A percentile compares a stretch with the other conserved stretches of the same genome.
Conservation (phyloP, 2,329 filamentous ascomycete species). For the Colletotrichum gigasporum region DNA sequence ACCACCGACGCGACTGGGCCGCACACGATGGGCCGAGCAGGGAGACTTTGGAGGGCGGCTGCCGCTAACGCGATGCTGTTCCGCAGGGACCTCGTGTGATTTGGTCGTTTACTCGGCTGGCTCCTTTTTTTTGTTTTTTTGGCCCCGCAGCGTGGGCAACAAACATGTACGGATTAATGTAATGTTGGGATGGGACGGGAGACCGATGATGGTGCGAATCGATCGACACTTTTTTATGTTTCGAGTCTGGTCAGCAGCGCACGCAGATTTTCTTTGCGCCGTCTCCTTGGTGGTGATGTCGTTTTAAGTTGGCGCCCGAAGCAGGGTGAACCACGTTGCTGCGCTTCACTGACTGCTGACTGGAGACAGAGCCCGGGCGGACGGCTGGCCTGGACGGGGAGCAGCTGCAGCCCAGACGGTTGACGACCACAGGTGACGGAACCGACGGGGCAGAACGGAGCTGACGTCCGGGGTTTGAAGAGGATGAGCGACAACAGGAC, state of each 20-base stretch:
- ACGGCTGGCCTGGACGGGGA: not conserved
- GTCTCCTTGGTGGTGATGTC: not conserved
- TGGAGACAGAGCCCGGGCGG: not conserved
- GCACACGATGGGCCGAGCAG: not conserved
- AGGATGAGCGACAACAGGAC: not conserved
- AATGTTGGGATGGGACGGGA: not conserved
- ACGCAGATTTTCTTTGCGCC: not conserved
- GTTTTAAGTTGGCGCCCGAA: constrained; percentile 25
- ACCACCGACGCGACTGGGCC: not conserved
- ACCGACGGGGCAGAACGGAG: constrained; percentile 21
- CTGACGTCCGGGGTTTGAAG: constrained; percentile 15
- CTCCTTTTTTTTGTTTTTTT: constrained; percentile 3
- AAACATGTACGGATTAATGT: too few relatives aligned
- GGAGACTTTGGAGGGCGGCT: not conserved
- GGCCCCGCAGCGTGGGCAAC: not conserved
- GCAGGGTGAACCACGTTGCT: constrained; percentile 22
- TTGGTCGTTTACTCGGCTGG: constrained; percentile 1
- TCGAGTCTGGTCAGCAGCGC: constrained; percentile 18
- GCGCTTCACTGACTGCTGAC: not conserved
- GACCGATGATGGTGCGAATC: not conserved
- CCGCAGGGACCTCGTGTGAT: constrained; percentile 10
- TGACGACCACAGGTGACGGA: constrained; percentile 13
- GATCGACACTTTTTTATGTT: not conserved
- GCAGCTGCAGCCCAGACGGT: constrained; percentile 13
- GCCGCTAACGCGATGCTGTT: not conserved